Percentiles rank a stretch among this genome's conserved stretches.
Evolutionary conservation across 2,329 filamentous ascomycete genomes (phyloP).

Genomic region (Sordariomycetes sp.): DNA sequence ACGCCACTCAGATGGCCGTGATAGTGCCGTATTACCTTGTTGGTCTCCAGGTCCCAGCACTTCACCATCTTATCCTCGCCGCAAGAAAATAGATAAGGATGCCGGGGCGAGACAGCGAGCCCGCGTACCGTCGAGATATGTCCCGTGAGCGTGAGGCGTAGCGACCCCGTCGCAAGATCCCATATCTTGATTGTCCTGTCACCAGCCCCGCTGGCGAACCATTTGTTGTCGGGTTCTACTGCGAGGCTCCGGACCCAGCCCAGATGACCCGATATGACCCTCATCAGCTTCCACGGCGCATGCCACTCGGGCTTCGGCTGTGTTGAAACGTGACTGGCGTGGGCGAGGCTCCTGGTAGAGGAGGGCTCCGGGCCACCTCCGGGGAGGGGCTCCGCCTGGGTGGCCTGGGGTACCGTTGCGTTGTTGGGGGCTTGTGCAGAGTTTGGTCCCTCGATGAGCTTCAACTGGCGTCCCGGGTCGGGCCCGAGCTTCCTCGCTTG

Average conservation of each 20-base stretch:
- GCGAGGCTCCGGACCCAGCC: constrained; percentile 88
- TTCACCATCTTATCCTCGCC: constrained; percentile 99
- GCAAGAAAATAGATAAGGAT: constrained; percentile 95
- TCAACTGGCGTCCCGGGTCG: constrained; percentile 14
- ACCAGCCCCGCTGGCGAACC: constrained; percentile 92
- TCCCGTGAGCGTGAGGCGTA: constrained; percentile 79
- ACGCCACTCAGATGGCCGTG: constrained; percentile 95
- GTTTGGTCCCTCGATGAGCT: constrained; percentile 29
- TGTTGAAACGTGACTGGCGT: constrained; percentile 7
- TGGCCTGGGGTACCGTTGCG: constrained; percentile 7
- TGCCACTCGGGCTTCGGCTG: constrained; percentile 83
- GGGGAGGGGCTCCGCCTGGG: not conserved
- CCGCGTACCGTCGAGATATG: constrained; percentile 92
- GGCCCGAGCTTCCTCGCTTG: constrained; percentile 16
- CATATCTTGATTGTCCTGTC: constrained; percentile 98
- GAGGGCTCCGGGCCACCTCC: not conserved
- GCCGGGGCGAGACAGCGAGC: constrained; percentile 80
- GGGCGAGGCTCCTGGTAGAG: not conserved
- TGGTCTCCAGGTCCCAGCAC: constrained; percentile 99
- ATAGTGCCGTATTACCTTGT: constrained; percentile 96
- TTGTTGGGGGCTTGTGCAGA: constrained; percentile 29
- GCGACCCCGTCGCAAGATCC: constrained; percentile 82
- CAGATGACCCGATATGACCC: constrained; percentile 91
- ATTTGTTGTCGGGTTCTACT: constrained; percentile 92
- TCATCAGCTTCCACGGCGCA: constrained; percentile 95